Evolutionary conservation across 768 basidiomycete genomes (phyloP).

Genomic region (Suillus discolor): DNA sequence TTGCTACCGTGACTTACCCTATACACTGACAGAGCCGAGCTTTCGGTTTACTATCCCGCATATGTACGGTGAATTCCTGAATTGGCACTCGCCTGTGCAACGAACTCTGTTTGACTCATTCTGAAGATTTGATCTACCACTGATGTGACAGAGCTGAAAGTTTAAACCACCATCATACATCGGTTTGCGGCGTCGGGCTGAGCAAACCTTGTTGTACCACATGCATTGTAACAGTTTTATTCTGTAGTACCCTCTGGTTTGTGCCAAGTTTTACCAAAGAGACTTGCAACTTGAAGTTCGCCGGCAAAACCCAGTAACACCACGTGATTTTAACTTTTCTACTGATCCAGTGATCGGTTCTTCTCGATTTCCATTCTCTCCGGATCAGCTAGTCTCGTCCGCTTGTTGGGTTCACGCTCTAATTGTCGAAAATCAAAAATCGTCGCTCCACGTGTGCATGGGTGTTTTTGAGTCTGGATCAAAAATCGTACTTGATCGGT

Average conservation of each 20-base stretch:
- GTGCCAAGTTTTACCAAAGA: no score
- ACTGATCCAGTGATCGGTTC: no score
- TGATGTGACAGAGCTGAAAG: not conserved
- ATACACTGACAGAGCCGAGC: not conserved
- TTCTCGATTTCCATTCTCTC: not conserved
- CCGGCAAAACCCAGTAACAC: no score
- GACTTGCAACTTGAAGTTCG: no score
- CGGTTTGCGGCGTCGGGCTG: not conserved
- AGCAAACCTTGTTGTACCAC: not conserved
- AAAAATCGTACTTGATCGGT: not conserved
- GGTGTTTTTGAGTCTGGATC: no score
- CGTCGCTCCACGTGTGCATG: not conserved
- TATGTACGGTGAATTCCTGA: no score
- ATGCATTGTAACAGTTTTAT: not conserved
- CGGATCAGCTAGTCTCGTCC: not conserved
- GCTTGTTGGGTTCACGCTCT: not conserved
- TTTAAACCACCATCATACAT: not conserved
- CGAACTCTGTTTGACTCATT: no score
- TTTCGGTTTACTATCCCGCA: not conserved
- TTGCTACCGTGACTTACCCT: no score
- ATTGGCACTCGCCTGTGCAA: no score
- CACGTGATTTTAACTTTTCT: not conserved
- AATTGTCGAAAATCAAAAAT: not conserved
- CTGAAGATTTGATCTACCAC: no score
- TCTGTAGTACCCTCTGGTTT: no score